Evolutionary conservation across 768 basidiomycete species (phyloP).

Genomic region (Serendipita sp.): DNA sequence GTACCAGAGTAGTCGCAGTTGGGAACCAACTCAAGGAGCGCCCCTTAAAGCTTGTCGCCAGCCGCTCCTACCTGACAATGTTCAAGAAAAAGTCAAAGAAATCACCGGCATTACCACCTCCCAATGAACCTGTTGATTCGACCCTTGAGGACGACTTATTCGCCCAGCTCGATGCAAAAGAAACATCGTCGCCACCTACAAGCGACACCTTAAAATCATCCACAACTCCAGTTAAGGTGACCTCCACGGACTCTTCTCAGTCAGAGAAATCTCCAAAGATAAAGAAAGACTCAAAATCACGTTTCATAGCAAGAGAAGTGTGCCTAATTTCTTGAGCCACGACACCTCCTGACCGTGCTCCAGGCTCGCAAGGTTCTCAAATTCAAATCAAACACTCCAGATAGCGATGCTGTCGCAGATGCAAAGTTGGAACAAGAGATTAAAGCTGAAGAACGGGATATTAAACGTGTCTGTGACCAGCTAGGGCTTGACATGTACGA

Average conservation of each 20-base stretch:
- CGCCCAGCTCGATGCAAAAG: constrained; percentile 53
- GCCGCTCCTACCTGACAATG: neutral
- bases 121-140: constrained; percentile 24
- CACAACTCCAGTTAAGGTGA: constrained; percentile 27
- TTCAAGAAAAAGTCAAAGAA: constrained; percentile 6
- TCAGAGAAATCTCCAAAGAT: constrained; percentile 16
- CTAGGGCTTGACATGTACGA: constrained; percentile 50
- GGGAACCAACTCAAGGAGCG: neutral
- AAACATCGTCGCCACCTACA: constrained; percentile 34
- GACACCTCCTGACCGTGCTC: neutral
- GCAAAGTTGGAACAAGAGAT: constrained; percentile 47
- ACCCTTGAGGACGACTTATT: constrained; percentile 61
- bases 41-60: neutral
- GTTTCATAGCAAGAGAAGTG: constrained; percentile 63
- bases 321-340: neutral
- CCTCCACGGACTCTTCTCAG: constrained; percentile 18
- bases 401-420: constrained; percentile 42
- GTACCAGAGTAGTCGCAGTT: neutral
- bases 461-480: constrained; percentile 47
- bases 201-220: constrained; percentile 27
- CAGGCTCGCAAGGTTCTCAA: constrained; percentile 62
- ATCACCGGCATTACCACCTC: neutral
- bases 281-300: constrained; percentile 43
- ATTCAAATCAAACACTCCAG: constrained; percentile 35
- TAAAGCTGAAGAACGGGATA: constrained; percentile 48